Base-by-base conservation (phyloP, 2,329 filamentous ascomycete genomes). In the Sordariomycetes sp. region DNA sequence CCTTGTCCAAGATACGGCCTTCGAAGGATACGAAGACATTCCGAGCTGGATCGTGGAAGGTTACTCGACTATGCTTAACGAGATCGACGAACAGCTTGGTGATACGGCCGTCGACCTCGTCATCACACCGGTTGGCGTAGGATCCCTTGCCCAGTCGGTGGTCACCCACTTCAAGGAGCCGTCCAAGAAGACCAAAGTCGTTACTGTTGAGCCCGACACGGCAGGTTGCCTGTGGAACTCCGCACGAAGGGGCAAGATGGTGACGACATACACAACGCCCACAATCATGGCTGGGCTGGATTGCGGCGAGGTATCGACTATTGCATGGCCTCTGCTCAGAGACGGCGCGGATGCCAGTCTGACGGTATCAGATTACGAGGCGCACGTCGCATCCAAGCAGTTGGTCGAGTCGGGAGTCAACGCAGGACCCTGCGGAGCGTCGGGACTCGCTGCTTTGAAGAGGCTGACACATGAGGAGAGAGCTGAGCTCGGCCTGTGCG, bases 221-320 rank as follows among this genome's bases (percentile, higher is more conserved):
- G 82, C 70, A 0, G 67, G 75, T 0, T 79, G 72, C 41, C 51
- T 83, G 7, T 64, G 64, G 37, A 61, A 64, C 23, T 75, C 70
- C 21, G 51, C 82, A 2, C 51, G 61, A 14, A 54, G 52, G 0
- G 73, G 70, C 0, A 45, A 64, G 23, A 54, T 66, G 4, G 63
- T 60, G 1, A 52, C 68, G 0, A 64, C 82, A 2, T 38, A 51
- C 7, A 84, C 79, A 0, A 61, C 59, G 0, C 57, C 70, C 3
- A 86, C 79, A 0, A 84, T 84, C 44, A 86, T 87, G 81, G 68
- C 70, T 25, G 82, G 82, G 0, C 72, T 87, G 60, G 76, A 83
- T 42, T 87, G 82, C 40, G 81, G 80, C 0, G 83, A 77, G 0
- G 64, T 82, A 0, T 84, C 80, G 0, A 61, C 61, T 0, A 74